phyloP scores from a whole-genome alignment of 2,329 filamentous ascomycete species.

The Hysterium pulicare region DNA sequence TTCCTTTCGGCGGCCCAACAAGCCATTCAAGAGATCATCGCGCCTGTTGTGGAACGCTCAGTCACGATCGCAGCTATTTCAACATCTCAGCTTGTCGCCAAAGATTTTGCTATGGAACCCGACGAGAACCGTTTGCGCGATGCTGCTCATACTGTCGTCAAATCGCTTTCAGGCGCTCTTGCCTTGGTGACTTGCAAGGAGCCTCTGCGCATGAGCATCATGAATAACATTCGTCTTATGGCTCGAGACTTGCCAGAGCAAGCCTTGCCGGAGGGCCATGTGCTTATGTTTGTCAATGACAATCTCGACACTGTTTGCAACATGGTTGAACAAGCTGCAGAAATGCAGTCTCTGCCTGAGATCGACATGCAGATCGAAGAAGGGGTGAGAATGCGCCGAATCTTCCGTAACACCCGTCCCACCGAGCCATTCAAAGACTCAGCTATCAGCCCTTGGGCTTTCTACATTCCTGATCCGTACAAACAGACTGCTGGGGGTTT shows the following conservation, averaged over 20 bases:
- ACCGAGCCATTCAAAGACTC: slow-evolving; percentile 83
- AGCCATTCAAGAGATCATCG: slow-evolving; percentile 93
- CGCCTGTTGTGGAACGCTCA: slow-evolving; percentile 93
- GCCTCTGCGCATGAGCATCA: slow-evolving; percentile 91
- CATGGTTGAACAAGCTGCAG: slow-evolving; percentile 92
- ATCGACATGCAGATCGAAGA: slow-evolving; percentile 90
- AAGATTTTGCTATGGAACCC: slow-evolving; percentile 91
- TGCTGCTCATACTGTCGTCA: slow-evolving; percentile 89
- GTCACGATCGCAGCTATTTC: slow-evolving; percentile 98
- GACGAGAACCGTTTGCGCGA: slow-evolving; percentile 83
- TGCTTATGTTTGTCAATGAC: slow-evolving; percentile 98
- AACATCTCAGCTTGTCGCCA: slow-evolving; percentile 89
- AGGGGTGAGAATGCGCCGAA: slow-evolving; percentile 73
- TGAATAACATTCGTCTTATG: slow-evolving; percentile 91
- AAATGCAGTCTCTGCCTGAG: slow-evolving; percentile 87
- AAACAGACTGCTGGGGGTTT: slow-evolving; percentile 79
- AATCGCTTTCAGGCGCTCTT: slow-evolving; percentile 87
- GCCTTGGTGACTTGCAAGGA: slow-evolving; percentile 98
- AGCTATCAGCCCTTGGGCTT: slow-evolving; percentile 82
- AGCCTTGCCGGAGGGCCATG: slow-evolving; percentile 86
- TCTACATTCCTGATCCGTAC: slow-evolving; percentile 90
- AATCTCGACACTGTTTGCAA: slow-evolving; percentile 91
- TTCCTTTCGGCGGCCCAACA: slow-evolving; percentile 82
- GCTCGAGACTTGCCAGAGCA: slow-evolving; percentile 62
- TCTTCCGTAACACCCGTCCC: slow-evolving; percentile 70